Conservation (phyloP, 495 filamentous ascomycete genomes). For the Daldinia concentrica region DNA sequence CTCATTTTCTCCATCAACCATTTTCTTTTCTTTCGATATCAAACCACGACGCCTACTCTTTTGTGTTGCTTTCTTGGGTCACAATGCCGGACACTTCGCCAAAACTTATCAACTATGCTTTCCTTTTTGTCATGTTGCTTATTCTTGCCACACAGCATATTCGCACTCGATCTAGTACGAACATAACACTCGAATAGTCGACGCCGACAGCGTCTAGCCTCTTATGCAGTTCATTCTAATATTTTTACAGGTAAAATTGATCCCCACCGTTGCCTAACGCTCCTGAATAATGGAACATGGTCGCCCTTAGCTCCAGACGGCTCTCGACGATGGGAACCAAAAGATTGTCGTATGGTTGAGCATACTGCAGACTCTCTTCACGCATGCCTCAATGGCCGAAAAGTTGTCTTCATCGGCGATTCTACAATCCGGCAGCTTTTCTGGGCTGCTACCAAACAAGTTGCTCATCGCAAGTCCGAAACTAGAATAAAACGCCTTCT, state of each 20-base stretch:
- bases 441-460: conserved; percentile 58
- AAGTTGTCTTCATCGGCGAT: conserved; percentile 68
- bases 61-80: background rate
- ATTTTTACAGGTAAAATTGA: conserved; percentile 47
- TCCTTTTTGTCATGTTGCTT: background rate
- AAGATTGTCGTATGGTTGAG: conserved; percentile 65
- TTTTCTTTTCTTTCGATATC: no score
- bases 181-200: background rate
- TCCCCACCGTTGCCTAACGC: conserved; percentile 63
- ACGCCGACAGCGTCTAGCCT: background rate
- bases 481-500: background rate
- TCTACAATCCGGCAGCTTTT: conserved; percentile 67
- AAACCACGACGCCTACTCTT: no score
- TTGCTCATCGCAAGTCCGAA: background rate
- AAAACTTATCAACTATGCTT: background rate
- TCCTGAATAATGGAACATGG: conserved; percentile 65
- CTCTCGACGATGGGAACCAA: conserved; percentile 62
- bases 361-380: conserved; percentile 59
- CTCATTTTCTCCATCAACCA: background rate
- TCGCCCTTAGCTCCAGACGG: conserved; percentile 42
- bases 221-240: conserved; percentile 17
- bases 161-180: background rate
- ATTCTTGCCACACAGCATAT: background rate
- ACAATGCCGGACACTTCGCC: background rate
- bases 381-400: conserved; percentile 55